A percentile compares a stretch with the other conserved stretches of the same genome.
These are phyloP conservation scores for Pinus taeda DNA, from an alignment of 75 land plant species.

Conservation along the genomic window DNA sequence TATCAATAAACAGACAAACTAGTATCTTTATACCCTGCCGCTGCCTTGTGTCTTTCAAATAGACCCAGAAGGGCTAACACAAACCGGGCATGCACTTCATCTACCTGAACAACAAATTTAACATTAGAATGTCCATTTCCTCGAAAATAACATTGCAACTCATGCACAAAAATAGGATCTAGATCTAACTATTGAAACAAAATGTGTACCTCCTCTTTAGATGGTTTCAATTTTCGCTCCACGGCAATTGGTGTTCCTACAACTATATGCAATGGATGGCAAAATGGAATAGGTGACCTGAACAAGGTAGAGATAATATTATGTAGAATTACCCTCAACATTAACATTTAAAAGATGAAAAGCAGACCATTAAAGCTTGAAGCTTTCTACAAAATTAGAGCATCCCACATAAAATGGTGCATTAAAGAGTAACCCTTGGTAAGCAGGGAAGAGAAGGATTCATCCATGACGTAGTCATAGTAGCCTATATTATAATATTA, in stretches of 20 bases:
- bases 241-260: conserved; percentile 84
- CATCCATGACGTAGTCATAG: too few species aligned
- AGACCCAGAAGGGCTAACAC: conserved; percentile 53
- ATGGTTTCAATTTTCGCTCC: conserved; percentile 54
- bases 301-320: too few species aligned
- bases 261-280: conserved; percentile 62
- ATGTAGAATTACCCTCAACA: too few species aligned
- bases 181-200: background rate
- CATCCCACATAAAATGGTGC: too few species aligned
- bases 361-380: too few species aligned
- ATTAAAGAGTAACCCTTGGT: too few species aligned
- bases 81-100: conserved; percentile 52
- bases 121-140: background rate
- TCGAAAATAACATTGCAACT: background rate
- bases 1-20: conserved; percentile 26
- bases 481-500: too few species aligned
- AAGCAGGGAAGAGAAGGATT: too few species aligned
- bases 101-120: conserved; percentile 37
- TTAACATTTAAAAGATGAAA: too few species aligned
- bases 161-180: background rate
- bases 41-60: conserved; percentile 63
- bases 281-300: too few species aligned
- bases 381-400: too few species aligned
- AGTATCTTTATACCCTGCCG: conserved; percentile 49
- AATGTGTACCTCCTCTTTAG: conserved; percentile 65